Evolutionary conservation across 495 filamentous ascomycete species (phyloP).

Genomic region (Penicillium atrosanguineum): DNA sequence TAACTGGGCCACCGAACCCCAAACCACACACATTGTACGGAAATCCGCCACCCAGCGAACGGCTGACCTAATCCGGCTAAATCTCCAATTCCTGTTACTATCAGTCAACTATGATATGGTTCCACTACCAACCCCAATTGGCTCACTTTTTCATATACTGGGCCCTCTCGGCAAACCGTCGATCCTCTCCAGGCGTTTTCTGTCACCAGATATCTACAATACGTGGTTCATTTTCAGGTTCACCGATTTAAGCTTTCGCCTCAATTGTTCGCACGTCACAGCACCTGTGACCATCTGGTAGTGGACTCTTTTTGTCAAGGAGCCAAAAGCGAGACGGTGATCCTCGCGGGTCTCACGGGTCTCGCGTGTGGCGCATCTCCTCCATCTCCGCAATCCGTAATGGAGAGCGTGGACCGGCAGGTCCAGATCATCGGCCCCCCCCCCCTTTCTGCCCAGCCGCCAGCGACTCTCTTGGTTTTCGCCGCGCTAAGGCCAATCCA

Average conservation of each 20-base stretch:
- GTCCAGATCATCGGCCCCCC: not conserved
- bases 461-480: not conserved
- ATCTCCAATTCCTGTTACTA: not conserved
- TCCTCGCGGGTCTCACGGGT: not conserved
- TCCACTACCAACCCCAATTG: conserved; percentile 3
- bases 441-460: not conserved
- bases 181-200: conserved; percentile 14
- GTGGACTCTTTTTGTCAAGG: not conserved
- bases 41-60: not conserved
- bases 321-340: not conserved
- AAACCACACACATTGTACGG: not conserved
- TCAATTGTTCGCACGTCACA: conserved; percentile 5
- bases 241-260: conserved; percentile 7
- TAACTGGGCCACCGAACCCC: not conserved
- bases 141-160: not conserved
- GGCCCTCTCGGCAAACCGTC: conserved; percentile 4
- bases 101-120: no score
- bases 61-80: conserved; percentile 7
- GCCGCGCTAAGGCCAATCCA: conserved; percentile 7
- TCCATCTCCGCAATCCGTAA: not conserved
- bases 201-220: conserved; percentile 7
- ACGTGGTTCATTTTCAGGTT: conserved; percentile 7
- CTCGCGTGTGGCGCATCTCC: not conserved
- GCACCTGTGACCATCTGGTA: not conserved
- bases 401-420: not conserved